These are phyloP conservation scores for Fabrea salina DNA, from an alignment of 169 alveolate genomes.

Conservation along the genomic window DNA sequence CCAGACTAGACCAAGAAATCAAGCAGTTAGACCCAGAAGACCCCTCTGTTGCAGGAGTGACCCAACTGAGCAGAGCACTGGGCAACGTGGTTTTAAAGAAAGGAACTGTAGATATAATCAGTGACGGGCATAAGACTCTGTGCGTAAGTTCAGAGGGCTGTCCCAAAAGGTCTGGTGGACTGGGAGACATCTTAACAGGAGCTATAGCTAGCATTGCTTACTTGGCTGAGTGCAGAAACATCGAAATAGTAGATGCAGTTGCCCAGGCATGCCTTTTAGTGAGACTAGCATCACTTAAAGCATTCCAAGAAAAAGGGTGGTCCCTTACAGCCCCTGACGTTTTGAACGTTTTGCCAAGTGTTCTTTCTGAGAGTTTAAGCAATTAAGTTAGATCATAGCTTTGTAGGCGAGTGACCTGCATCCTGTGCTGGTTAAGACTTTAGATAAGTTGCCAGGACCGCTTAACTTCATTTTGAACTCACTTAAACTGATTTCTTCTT, in stretches of 20 bases:
- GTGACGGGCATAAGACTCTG: conserved; percentile 69
- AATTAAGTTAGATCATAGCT: background rate
- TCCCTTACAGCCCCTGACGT: conserved; percentile 4
- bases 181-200: conserved; percentile 83
- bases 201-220: conserved; percentile 54
- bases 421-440: too few relatives aligned
- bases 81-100: conserved; percentile 55
- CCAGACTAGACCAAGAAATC: background rate
- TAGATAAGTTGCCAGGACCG: too few relatives aligned
- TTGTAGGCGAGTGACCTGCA: too few relatives aligned
- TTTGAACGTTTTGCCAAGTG: conserved; percentile 6
- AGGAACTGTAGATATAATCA: conserved; percentile 78
- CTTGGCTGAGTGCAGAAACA: conserved; percentile 33
- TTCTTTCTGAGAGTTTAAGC: background rate
- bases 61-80: conserved; percentile 40
- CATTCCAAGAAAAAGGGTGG: background rate
- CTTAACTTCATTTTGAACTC: too few relatives aligned
- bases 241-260: background rate
- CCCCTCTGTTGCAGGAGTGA: conserved; percentile 38
- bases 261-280: background rate
- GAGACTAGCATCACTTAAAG: background rate
- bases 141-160: conserved; percentile 51
- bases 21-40: background rate
- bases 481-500: background rate
- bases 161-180: conserved; percentile 83